These are phyloP conservation scores for Craspedostauros australis DNA, from an alignment of 108 stramenopile species.

Conservation along the genomic window DNA sequence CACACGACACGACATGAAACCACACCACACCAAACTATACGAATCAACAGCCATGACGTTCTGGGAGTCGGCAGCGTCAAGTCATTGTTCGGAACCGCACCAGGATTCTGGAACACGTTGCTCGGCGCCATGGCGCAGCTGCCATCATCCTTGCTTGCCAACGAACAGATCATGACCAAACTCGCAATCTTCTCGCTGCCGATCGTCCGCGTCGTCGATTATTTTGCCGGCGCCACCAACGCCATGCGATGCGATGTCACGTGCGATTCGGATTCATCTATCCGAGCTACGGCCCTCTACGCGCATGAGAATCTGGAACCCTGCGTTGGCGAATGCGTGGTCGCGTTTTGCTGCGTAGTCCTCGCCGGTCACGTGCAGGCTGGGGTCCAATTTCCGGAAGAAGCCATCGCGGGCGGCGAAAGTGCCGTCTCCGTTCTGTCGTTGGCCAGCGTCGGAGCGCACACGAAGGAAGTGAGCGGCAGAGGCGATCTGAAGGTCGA, in stretches of 20 bases:
- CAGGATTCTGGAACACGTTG: constrained; percentile 73
- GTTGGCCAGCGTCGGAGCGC: constrained; percentile 36
- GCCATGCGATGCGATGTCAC: constrained; percentile 61
- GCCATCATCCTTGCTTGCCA: constrained; percentile 49
- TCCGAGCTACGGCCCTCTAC: constrained; percentile 22
- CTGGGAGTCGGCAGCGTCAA: constrained; percentile 30
- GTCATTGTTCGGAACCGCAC: constrained; percentile 75
- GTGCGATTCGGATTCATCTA: constrained; percentile 1
- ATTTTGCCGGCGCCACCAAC: constrained; percentile 81
- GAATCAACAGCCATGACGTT: constrained; percentile 21
- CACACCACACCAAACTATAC: too few species aligned
- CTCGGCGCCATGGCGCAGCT: constrained; percentile 65
- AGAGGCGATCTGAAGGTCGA: constrained; percentile 5
- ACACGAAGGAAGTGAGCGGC: constrained; percentile 26
- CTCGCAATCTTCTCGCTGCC: constrained; percentile 74
- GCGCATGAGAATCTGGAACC: constrained; percentile 79
- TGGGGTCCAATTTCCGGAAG: constrained; percentile 71
- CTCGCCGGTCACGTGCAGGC: constrained; percentile 34
- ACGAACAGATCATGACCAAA: constrained; percentile 61
- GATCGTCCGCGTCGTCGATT: constrained; percentile 79
- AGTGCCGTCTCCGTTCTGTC: constrained; percentile 32
- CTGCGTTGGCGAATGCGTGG: constrained; percentile 74
- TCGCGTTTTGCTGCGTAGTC: constrained; percentile 64
- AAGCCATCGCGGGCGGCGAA: constrained; percentile 25
- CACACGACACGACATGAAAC: too few species aligned